Conservation (phyloP, 768 basidiomycete genomes). For the Serendipita sp. region DNA sequence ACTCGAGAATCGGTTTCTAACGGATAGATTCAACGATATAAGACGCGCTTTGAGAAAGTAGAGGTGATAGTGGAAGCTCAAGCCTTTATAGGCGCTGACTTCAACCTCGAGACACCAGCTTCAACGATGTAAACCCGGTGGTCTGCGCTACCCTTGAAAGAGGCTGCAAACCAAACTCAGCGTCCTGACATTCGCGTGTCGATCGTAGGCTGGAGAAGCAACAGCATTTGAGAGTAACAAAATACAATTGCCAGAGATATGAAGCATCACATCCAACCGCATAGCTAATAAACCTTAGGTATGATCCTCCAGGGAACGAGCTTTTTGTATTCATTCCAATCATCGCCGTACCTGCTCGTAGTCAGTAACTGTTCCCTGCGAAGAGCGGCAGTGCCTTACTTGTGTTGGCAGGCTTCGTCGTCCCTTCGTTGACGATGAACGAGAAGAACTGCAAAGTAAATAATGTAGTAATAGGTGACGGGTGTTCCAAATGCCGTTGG, state of each 20-base stretch:
- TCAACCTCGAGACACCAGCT: too few relatives aligned
- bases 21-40: background rate
- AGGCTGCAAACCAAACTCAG: too few relatives aligned
- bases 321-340: conserved; percentile 83
- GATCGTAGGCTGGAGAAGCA: background rate
- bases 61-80: background rate
- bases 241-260: too few relatives aligned
- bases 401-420: conserved; percentile 78
- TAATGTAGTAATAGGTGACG: conserved; percentile 87
- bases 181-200: too few relatives aligned
- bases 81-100: background rate
- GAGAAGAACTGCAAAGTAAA: conserved; percentile 78
- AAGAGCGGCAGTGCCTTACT: conserved; percentile 31
- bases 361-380: background rate
- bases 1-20: background rate
- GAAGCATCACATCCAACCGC: background rate
- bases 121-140: too few relatives aligned
- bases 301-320: conserved; percentile 75
- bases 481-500: conserved; percentile 85
- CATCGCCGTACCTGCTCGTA: conserved; percentile 61
- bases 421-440: conserved; percentile 82
- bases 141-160: too few relatives aligned
- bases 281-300: conserved; percentile 54
- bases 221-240: too few relatives aligned
- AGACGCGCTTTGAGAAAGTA: background rate